Evolutionary conservation across 495 filamentous ascomycete genomes (phyloP).

Genomic region (Tuber borchii): DNA sequence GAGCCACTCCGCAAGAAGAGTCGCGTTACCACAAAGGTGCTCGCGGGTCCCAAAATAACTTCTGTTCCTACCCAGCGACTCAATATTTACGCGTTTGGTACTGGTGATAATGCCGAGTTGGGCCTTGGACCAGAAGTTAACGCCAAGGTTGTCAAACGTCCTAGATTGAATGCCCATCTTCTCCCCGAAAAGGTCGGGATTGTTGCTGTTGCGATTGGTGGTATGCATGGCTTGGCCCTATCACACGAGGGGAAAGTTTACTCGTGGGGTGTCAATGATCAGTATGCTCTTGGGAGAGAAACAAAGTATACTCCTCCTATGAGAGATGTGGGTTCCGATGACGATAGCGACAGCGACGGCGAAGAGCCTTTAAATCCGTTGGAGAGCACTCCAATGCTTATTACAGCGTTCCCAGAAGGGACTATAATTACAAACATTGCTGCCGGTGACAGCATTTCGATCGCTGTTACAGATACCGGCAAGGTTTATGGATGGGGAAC

Average conservation of each 20-base stretch:
- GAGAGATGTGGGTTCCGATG: conserved; percentile 49
- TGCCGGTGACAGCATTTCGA: conserved; percentile 58
- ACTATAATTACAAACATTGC: conserved; percentile 55
- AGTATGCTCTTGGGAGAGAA: conserved; percentile 59
- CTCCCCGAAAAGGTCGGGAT: conserved; percentile 56
- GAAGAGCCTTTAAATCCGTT: conserved; percentile 53
- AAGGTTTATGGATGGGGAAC: conserved; percentile 67
- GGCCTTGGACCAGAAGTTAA: conserved; percentile 58
- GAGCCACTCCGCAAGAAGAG: conserved; percentile 42
- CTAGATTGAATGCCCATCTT: conserved; percentile 57
- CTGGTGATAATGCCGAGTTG: conserved; percentile 62
- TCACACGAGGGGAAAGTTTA: conserved; percentile 60
- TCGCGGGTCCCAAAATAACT: conserved; percentile 19
- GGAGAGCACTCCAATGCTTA: conserved; percentile 53
- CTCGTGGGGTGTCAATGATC: conserved; percentile 68
- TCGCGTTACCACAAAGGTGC: not conserved
- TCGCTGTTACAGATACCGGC: conserved; percentile 59
- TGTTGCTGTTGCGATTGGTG: conserved; percentile 58
- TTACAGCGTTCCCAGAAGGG: conserved; percentile 50
- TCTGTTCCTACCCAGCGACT: conserved; percentile 46
- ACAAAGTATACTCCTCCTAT: conserved; percentile 49
- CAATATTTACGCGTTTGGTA: conserved; percentile 63
- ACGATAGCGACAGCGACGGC: conserved; percentile 48
- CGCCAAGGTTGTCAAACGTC: conserved; percentile 61
- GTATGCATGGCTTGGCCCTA: conserved; percentile 61